A percentile compares a stretch with the other conserved stretches of the same genome.
phyloP scores from a whole-genome alignment of 805 yeast genomes.

The Candida palmyrensis region DNA sequence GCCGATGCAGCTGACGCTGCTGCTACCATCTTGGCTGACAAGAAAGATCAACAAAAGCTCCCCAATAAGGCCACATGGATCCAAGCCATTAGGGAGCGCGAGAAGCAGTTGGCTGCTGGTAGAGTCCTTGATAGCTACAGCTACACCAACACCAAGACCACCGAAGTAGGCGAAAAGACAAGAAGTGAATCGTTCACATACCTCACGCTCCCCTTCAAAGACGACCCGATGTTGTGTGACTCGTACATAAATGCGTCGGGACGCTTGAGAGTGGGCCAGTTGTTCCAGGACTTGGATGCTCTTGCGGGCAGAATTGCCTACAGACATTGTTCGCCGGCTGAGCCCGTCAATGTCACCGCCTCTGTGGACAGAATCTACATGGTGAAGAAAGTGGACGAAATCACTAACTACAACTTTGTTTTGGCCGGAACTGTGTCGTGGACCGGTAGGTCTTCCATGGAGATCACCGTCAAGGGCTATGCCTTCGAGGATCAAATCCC shows the following conservation, averaged over 20 bases:
- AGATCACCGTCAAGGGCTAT: constrained; percentile 85
- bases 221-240: constrained; percentile 78
- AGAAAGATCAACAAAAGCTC: constrained; percentile 42
- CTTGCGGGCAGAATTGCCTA: constrained; percentile 92
- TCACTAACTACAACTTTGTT: constrained; percentile 68
- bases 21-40: constrained; percentile 64
- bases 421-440: constrained; percentile 90
- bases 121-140: constrained; percentile 64
- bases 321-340: constrained; percentile 90
- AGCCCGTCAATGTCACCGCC: constrained; percentile 94
- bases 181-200: constrained; percentile 73
- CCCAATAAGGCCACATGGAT: constrained; percentile 72
- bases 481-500: constrained; percentile 59
- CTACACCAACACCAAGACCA: constrained; percentile 66
- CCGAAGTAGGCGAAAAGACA: constrained; percentile 66
- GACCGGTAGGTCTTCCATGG: constrained; percentile 96
- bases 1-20: constrained; percentile 70
- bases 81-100: constrained; percentile 72
- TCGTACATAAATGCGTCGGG: constrained; percentile 88
- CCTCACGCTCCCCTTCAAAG: constrained; percentile 73
- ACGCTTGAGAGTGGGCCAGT: constrained; percentile 85
- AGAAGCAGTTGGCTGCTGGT: constrained; percentile 68
- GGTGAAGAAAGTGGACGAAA: constrained; percentile 77
- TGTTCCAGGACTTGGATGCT: constrained; percentile 92
- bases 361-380: constrained; percentile 88